These are phyloP conservation scores for Diospyros lotus DNA, from an alignment of 148 eudicot species.

Conservation along the genomic window DNA sequence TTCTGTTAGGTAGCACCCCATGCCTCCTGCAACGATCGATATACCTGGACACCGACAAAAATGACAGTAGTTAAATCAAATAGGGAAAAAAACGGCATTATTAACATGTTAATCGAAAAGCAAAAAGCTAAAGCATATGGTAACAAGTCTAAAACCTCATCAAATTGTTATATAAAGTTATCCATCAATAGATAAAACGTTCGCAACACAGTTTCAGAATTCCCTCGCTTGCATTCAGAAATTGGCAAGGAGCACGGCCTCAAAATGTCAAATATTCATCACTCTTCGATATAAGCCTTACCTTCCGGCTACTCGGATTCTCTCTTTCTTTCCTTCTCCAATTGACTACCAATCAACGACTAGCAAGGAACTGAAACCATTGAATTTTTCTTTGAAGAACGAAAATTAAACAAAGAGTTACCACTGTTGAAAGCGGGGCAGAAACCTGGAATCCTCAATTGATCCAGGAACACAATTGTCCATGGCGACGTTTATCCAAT, in stretches of 20 bases:
- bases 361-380: neutral
- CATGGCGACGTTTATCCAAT: neutral
- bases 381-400: neutral
- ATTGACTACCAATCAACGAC: neutral
- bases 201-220: neutral
- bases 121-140: neutral
- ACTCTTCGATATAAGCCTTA: no score
- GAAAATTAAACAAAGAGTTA: neutral
- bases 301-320: neutral
- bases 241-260: neutral
- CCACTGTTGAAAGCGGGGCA: neutral
- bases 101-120: neutral
- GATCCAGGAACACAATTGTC: constrained; percentile 7
- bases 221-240: neutral
- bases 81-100: neutral
- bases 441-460: neutral
- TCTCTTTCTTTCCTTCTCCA: neutral
- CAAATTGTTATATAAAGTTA: neutral
- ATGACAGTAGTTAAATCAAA: neutral
- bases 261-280: neutral
- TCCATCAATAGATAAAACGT: neutral
- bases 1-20: constrained; percentile 35
- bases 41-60: constrained; percentile 35
- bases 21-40: constrained; percentile 31
- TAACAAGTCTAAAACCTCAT: neutral